These are phyloP conservation scores for Apiospora hydei DNA, from an alignment of 2,329 filamentous ascomycete genomes.

Conservation along the genomic window DNA sequence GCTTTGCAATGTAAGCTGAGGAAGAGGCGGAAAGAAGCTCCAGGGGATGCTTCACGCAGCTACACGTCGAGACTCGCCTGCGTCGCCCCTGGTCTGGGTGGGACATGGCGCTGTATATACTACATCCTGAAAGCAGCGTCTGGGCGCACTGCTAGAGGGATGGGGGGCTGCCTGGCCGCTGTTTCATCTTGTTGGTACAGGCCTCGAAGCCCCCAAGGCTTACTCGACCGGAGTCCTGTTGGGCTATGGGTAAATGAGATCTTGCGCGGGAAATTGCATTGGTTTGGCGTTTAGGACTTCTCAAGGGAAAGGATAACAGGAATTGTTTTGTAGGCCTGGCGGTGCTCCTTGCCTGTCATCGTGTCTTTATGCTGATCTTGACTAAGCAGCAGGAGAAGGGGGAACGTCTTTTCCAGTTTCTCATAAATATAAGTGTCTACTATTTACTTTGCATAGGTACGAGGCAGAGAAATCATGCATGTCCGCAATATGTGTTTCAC, in stretches of 20 bases:
- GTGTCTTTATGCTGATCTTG: background rate
- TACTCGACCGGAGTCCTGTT: background rate
- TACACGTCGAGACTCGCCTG: background rate
- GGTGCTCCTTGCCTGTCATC: background rate
- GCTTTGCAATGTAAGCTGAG: conserved; percentile 75
- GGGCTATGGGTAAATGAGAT: background rate
- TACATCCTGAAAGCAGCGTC: background rate
- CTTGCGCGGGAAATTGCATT: conserved; percentile 11
- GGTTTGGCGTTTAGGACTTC: background rate
- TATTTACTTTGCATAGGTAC: background rate
- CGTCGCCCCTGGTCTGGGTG: background rate
- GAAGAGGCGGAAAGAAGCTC: background rate
- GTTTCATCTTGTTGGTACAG: background rate
- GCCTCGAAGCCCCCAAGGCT: background rate
- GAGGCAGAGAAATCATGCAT: background rate
- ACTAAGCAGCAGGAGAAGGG: background rate
- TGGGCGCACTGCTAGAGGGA: background rate
- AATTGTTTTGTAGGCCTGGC: background rate
- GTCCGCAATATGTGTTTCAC: background rate
- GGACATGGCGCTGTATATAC: background rate
- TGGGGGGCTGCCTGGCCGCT: background rate
- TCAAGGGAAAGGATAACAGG: background rate
- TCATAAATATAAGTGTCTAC: background rate
- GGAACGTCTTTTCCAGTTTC: background rate
- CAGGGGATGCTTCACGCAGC: background rate